Evolutionary conservation across 1,139 yeast species (phyloP).

Genomic region (Taphrina betulina): DNA sequence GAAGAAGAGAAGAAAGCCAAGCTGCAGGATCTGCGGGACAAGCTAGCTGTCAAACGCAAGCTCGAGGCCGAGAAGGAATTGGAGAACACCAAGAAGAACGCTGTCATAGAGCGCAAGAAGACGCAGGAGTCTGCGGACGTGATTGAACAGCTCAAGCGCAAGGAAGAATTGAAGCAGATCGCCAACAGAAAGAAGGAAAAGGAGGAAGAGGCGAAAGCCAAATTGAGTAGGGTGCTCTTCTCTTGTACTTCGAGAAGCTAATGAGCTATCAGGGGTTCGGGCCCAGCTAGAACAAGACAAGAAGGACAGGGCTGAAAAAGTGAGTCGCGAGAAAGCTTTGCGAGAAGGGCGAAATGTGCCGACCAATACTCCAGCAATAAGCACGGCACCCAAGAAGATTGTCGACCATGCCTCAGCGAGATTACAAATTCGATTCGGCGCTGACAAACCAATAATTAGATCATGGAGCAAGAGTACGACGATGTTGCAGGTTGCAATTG

Average conservation of each 20-base stretch:
- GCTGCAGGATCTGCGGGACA: conserved; percentile 42
- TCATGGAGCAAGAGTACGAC: conserved; percentile 43
- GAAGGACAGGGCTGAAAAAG: conserved; percentile 41
- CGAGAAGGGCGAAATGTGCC: conserved; percentile 32
- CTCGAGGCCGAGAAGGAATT: conserved; percentile 39
- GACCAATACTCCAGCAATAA: conserved; percentile 34
- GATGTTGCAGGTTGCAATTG: conserved; percentile 43
- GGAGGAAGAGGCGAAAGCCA: conserved; percentile 45
- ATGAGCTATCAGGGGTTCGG: conserved; percentile 43
- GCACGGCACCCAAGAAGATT: conserved; percentile 37
- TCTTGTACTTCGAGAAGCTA: too few relatives aligned
- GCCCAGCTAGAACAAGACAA: conserved; percentile 47
- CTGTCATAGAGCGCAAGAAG: conserved; percentile 43
- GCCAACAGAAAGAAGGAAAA: conserved; percentile 43
- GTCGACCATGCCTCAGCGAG: conserved; percentile 42
- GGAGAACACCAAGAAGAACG: conserved; percentile 39
- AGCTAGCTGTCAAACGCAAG: conserved; percentile 43
- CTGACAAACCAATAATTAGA: conserved; percentile 41
- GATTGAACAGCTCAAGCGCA: conserved; percentile 44
- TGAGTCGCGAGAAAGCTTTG: conserved; percentile 35
- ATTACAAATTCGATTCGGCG: conserved; percentile 43
- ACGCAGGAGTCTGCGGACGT: conserved; percentile 42
- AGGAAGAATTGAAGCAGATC: conserved; percentile 45
- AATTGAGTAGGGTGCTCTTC: conserved; percentile 35
- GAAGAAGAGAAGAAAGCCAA: conserved; percentile 44